These are phyloP conservation scores for Hericium alpestre DNA, from an alignment of 768 basidiomycete species.

Conservation along the genomic window DNA sequence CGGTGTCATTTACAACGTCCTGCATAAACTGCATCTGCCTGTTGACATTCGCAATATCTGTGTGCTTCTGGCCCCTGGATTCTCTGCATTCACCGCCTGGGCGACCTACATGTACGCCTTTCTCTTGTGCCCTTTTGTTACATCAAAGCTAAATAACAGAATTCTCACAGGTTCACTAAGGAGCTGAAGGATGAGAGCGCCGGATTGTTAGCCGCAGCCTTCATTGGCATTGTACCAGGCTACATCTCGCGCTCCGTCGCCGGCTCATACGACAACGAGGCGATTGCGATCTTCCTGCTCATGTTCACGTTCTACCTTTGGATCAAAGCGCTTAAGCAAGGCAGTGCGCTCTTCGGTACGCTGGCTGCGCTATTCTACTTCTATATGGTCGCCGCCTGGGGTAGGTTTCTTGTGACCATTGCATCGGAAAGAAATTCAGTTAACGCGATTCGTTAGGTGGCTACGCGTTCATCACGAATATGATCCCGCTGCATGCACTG, in stretches of 20 bases:
- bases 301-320: slow-evolving; percentile 98
- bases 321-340: slow-evolving; percentile 93
- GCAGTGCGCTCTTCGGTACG: slow-evolving; percentile 86
- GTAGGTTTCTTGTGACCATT: slow-evolving; percentile 29
- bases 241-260: slow-evolving; percentile 99
- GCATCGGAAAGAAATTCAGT: background rate
- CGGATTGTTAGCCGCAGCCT: slow-evolving; percentile 92
- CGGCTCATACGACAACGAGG: slow-evolving; percentile 99
- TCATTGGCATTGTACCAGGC: slow-evolving; percentile 96
- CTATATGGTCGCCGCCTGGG: slow-evolving; percentile 99
- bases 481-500: slow-evolving; percentile 96
- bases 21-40: slow-evolving; percentile 82
- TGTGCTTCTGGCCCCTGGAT: slow-evolving; percentile 92
- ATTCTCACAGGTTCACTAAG: slow-evolving; percentile 68
- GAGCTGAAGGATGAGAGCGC: slow-evolving; percentile 95
- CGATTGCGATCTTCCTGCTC: slow-evolving; percentile 98
- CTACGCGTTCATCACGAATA: slow-evolving; percentile 99
- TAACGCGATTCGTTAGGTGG: slow-evolving; percentile 44
- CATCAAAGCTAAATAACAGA: background rate
- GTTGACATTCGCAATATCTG: slow-evolving; percentile 97
- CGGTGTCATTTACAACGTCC: slow-evolving; percentile 89
- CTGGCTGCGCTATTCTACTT: slow-evolving; percentile 94
- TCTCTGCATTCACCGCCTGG: slow-evolving; percentile 94
- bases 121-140: background rate
- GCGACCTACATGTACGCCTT: slow-evolving; percentile 75